Evolutionary conservation across 2,329 filamentous ascomycete genomes (phyloP).

Genomic region (Cladosporium phlei): DNA sequence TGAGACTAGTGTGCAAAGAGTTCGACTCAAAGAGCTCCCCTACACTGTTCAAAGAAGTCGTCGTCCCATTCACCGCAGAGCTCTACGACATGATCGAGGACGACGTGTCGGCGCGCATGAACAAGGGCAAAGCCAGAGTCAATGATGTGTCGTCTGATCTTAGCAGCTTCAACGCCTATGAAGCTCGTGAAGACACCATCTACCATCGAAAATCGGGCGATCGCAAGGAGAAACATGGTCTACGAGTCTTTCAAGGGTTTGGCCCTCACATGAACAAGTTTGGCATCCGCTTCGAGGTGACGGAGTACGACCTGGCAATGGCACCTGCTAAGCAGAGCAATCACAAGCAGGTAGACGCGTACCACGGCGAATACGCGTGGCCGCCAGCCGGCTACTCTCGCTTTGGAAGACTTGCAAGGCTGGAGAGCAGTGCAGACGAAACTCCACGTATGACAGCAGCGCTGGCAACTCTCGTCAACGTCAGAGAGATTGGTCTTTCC

Average conservation of each 20-base stretch:
- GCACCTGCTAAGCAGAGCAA: conserved; percentile 52
- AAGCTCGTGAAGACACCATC: conserved; percentile 24
- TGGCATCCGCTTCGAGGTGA: conserved; percentile 65
- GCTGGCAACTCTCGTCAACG: conserved; percentile 51
- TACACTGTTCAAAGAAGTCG: conserved; percentile 57
- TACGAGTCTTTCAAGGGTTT: conserved; percentile 59
- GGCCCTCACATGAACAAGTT: conserved; percentile 58
- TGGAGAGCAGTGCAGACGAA: conserved; percentile 62
- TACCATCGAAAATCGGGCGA: conserved; percentile 39
- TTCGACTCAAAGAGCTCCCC: conserved; percentile 56
- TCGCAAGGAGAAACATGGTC: conserved; percentile 41
- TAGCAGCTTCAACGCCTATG: background rate
- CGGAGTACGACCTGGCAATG: conserved; percentile 45
- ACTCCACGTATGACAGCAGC: conserved; percentile 57
- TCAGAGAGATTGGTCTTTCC: conserved; percentile 61
- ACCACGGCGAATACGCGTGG: conserved; percentile 64
- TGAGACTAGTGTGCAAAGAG: conserved; percentile 58
- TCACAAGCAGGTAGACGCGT: conserved; percentile 52
- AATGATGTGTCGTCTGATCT: background rate
- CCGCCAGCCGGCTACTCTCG: conserved; percentile 56
- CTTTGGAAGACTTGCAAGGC: conserved; percentile 54
- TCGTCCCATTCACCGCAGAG: conserved; percentile 61
- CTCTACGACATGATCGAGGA: conserved; percentile 53
- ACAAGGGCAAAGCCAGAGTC: conserved; percentile 25
- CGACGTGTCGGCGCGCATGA: conserved; percentile 24